phyloP scores from a whole-genome alignment of 2,329 filamentous ascomycete species.

The Chaetoscypha palmicola region DNA sequence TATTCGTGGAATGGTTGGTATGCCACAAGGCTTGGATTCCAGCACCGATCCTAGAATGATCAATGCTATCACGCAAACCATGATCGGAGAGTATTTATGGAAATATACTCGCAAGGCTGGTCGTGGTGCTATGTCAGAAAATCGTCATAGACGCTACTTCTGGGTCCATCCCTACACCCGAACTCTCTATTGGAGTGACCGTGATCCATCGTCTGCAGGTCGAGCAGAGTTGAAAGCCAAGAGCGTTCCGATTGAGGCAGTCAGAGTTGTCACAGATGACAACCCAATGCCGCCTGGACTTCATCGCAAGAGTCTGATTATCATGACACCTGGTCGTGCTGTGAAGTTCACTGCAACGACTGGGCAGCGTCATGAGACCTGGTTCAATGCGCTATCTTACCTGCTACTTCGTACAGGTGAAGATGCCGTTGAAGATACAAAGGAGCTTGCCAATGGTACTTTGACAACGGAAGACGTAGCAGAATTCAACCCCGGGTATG shows the following conservation, averaged over 20 bases:
- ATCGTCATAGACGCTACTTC: conserved; percentile 91
- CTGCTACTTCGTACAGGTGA: conserved; percentile 73
- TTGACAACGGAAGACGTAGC: conserved; percentile 56
- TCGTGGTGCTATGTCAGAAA: conserved; percentile 80
- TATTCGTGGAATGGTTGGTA: conserved; percentile 52
- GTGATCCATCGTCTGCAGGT: conserved; percentile 75
- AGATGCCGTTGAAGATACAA: conserved; percentile 47
- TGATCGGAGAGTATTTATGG: conserved; percentile 99
- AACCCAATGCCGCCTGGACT: conserved; percentile 93
- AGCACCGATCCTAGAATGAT: conserved; percentile 96
- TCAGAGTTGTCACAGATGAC: conserved; percentile 86
- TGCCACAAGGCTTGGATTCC: conserved; percentile 54
- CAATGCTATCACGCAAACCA: conserved; percentile 96
- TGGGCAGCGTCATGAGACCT: conserved; percentile 91
- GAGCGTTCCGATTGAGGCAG: conserved; percentile 85
- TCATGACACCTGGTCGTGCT: conserved; percentile 79
- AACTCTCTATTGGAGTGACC: conserved; percentile 93
- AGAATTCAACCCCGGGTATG: conserved; percentile 69
- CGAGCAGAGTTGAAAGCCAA: conserved; percentile 70
- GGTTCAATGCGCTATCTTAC: conserved; percentile 96
- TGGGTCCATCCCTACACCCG: conserved; percentile 98
- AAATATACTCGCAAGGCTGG: conserved; percentile 96
- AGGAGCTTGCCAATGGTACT: conserved; percentile 49
- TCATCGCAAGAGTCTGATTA: conserved; percentile 86
- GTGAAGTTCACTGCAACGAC: conserved; percentile 95